Evolutionary conservation across 2,329 filamentous ascomycete species (phyloP), one percentile per base, ranked within the genome.

Genomic region (Bipolaris victoriae): DNA sequence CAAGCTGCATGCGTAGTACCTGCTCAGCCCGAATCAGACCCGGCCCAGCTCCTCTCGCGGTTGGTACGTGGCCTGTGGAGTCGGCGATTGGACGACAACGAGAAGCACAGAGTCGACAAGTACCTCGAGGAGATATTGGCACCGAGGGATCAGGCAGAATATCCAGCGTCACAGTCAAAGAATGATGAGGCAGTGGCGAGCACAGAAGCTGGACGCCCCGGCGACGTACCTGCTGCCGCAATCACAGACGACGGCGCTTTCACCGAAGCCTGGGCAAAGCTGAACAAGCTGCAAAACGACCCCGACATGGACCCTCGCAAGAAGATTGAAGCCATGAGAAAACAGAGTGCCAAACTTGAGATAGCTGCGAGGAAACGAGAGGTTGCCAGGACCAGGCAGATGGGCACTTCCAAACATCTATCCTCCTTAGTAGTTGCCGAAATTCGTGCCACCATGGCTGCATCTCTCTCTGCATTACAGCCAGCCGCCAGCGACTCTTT

Each of bases 391-490:
- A 57, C 51, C 22, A 55, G 61, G 29, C 57, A 59, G 22, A 52
- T 48, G 26, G 31, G 54, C 20, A 55, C 52, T 45, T 61, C 64
- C 4, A 55, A 47, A 50, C 63, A 58, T 13, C 57, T 73, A 5
- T 69, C 71, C 20, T 62, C 73, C 3, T 55, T 74, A 24, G 57
- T 74, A 2, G 57, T 67, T 4, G 70, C 72, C n/a, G 82, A 84
- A 66, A 77, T 87, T 39, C 72, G 77, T 11, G 79, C 83, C 15
- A 80, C 80, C 15, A 75, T 84, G 44, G 80, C 79, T 58, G 82
- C 83, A 36, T 83, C 82, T 18, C 72, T 87, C 7, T 64, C 67
- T 7, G 55, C 69, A 7, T 55, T 72, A 29, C 62, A 67, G 41
- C 66, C 73, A 4, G 57, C 77, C 65, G 57, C 70, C 79, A 53